Percentiles rank a stretch among this genome's conserved stretches.
phyloP scores from a whole-genome alignment of 2,329 filamentous ascomycete species.

The Coniochaeta ligniaria region DNA sequence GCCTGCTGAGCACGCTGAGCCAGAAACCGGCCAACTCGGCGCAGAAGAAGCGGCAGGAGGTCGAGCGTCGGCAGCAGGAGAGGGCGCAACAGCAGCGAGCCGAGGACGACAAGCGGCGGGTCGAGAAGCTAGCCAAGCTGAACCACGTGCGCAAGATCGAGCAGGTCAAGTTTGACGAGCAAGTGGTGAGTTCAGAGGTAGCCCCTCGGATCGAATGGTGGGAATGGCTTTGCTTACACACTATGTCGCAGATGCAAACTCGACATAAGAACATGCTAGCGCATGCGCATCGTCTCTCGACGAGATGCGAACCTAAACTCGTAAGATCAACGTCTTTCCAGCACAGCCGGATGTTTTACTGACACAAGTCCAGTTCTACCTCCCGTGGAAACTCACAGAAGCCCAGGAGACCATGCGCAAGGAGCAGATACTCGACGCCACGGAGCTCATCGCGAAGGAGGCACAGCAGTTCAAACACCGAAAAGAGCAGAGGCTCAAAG shows the following conservation, averaged over 20 bases:
- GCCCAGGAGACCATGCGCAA: constrained; percentile 65
- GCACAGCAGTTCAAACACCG: constrained; percentile 50
- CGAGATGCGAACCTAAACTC: constrained; percentile 62
- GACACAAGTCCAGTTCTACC: constrained; percentile 59
- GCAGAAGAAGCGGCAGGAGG: constrained; percentile 68
- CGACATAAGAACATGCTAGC: constrained; percentile 67
- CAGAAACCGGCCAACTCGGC: constrained; percentile 52
- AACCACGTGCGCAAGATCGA: constrained; percentile 55
- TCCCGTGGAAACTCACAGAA: constrained; percentile 68
- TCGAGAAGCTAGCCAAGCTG: constrained; percentile 58
- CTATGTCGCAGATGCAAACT: constrained; percentile 55
- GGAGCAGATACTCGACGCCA: constrained; percentile 57
- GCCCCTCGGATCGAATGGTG: neutral
- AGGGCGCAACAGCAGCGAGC: constrained; percentile 65
- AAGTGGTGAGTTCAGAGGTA: constrained; percentile 52
- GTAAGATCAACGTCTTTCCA: constrained; percentile 41
- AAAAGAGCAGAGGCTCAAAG: constrained; percentile 33
- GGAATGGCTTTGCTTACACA: constrained; percentile 6
- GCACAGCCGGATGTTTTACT: constrained; percentile 3
- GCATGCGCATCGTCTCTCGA: constrained; percentile 66
- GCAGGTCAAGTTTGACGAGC: constrained; percentile 68
- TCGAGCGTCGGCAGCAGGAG: constrained; percentile 74
- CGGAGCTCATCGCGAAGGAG: constrained; percentile 59
- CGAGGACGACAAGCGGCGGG: constrained; percentile 61
- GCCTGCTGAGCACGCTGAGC: constrained; percentile 69